Percentiles rank a stretch among this genome's conserved stretches.
Conservation (phyloP, 176 grass and related monocot species). For the Paspalum notatum region DNA sequence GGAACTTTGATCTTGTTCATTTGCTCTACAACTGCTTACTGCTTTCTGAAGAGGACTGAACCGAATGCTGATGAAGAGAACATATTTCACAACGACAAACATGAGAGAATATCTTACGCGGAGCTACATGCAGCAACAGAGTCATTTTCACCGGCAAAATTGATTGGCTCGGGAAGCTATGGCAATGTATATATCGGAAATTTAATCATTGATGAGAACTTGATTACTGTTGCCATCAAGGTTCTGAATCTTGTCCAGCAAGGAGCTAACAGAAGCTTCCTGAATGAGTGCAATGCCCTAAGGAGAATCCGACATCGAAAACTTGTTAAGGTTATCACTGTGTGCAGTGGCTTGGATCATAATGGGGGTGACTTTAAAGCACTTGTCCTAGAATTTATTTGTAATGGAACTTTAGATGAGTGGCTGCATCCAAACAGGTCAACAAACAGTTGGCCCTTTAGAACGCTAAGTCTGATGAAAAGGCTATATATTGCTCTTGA, state of each 20-base stretch:
- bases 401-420: slow-evolving; percentile 39
- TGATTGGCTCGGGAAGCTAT: slow-evolving; percentile 44
- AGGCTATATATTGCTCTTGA: slow-evolving; percentile 29
- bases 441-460: neutral
- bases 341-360: slow-evolving; percentile 22
- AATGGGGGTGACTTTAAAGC: slow-evolving; percentile 40
- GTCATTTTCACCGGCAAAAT: slow-evolving; percentile 35
- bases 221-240: slow-evolving; percentile 24
- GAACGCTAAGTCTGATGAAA: slow-evolving; percentile 16
- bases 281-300: slow-evolving; percentile 36
- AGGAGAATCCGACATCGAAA: slow-evolving; percentile 35
- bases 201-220: neutral
- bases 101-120: slow-evolving; percentile 39
- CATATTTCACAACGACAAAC: neutral
- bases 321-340: slow-evolving; percentile 36
- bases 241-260: slow-evolving; percentile 32
- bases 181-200: slow-evolving; percentile 31
- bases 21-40: neutral
- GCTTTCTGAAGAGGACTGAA: neutral
- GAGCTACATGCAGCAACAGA: slow-evolving; percentile 26
- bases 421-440: slow-evolving; percentile 25
- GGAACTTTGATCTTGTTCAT: slow-evolving; percentile 13
- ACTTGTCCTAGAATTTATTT: slow-evolving; percentile 40
- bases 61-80: neutral
- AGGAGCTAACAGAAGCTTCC: slow-evolving; percentile 32